A percentile compares a stretch with the other conserved stretches of the same genome.
Conservation (phyloP, 2,329 filamentous ascomycete genomes). For the Remersonia thermophila region DNA sequence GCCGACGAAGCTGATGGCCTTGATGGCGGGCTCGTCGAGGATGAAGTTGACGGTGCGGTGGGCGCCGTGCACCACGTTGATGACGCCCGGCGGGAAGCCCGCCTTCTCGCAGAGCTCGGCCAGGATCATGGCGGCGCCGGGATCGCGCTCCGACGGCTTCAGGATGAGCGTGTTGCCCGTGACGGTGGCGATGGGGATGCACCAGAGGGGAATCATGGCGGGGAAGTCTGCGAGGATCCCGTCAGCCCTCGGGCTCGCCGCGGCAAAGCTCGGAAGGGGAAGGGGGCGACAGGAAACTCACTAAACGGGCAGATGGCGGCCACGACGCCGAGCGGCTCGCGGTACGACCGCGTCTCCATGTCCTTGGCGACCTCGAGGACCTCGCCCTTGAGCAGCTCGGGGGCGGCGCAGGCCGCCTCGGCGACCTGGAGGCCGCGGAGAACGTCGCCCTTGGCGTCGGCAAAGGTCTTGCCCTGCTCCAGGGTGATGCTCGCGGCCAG, state of each 20-base stretch:
- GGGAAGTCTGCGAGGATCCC: slow-evolving; percentile 53
- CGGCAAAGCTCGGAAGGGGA: too few relatives aligned
- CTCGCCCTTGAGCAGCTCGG: slow-evolving; percentile 72
- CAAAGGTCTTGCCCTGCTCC: slow-evolving; percentile 82
- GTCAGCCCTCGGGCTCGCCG: background rate
- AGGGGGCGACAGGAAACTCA: slow-evolving; percentile 28
- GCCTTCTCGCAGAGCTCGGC: slow-evolving; percentile 69
- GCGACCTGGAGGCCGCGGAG: slow-evolving; percentile 74
- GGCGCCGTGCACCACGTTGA: slow-evolving; percentile 73
- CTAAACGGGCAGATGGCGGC: slow-evolving; percentile 82
- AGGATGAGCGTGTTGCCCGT: slow-evolving; percentile 75
- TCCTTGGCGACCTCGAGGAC: slow-evolving; percentile 77
- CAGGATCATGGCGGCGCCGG: slow-evolving; percentile 74
- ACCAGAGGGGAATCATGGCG: slow-evolving; percentile 90
- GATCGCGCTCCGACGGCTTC: slow-evolving; percentile 78
- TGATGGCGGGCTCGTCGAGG: slow-evolving; percentile 72
- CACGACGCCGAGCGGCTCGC: slow-evolving; percentile 68
- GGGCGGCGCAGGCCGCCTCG: slow-evolving; percentile 68
- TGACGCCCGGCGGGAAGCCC: slow-evolving; percentile 67
- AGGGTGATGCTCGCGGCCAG: slow-evolving; percentile 75
- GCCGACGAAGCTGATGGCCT: slow-evolving; percentile 77
- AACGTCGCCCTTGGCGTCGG: slow-evolving; percentile 71
- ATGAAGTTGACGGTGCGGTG: slow-evolving; percentile 78
- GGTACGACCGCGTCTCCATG: slow-evolving; percentile 77
- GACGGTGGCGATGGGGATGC: slow-evolving; percentile 70